These are phyloP conservation scores for Corymbia citriodora DNA, from an alignment of 441 rosid species.

Conservation along the genomic window DNA sequence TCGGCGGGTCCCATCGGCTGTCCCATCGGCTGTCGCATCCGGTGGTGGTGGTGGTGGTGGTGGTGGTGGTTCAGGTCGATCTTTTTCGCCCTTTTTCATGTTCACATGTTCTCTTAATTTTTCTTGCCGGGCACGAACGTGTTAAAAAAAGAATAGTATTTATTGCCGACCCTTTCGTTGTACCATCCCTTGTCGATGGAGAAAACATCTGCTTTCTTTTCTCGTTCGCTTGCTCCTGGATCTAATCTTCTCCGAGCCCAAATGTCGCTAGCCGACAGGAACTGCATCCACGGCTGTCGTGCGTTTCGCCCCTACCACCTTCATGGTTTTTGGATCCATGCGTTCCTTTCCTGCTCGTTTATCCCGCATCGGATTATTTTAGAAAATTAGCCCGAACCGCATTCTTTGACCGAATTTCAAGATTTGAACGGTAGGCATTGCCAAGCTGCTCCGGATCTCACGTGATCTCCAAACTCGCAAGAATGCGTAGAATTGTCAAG, in stretches of 20 bases:
- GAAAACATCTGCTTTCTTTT: neutral
- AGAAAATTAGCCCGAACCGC: neutral
- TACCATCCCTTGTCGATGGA: neutral
- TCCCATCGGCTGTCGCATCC: neutral
- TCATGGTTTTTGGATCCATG: neutral
- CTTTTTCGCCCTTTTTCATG: no score
- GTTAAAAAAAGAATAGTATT: neutral
- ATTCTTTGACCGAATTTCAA: neutral
- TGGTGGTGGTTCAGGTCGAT: neutral
- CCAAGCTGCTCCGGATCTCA: neutral
- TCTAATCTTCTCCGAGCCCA: neutral
- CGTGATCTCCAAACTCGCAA: neutral
- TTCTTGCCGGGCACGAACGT: neutral
- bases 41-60: neutral
- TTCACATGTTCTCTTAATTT: neutral
- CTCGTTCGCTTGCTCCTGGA: neutral
- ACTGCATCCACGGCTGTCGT: neutral
- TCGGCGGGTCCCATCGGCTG: neutral
- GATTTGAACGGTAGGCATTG: neutral
- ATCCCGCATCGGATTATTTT: neutral
- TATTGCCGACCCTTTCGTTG: neutral
- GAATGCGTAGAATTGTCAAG: neutral
- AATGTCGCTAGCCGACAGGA: neutral
- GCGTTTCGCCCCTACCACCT: neutral
- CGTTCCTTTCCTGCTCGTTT: neutral